Evolutionary conservation across 2,329 filamentous ascomycete species (phyloP).

Genomic region (Fusarium poae): DNA sequence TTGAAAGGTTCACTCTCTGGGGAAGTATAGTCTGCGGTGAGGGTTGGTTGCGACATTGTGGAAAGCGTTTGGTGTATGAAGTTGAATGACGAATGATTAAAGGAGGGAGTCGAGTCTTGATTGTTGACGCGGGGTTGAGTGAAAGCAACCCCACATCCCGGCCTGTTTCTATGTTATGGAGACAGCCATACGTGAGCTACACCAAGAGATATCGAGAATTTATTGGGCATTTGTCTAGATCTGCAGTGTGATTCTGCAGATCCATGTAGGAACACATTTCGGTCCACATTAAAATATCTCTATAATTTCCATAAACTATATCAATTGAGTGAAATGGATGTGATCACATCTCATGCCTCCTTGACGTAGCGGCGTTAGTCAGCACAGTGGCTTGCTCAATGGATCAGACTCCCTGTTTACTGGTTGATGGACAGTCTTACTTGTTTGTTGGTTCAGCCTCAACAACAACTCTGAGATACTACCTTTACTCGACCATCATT

Average conservation of each 20-base stretch:
- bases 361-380: slow-evolving; percentile 17
- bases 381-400: slow-evolving; percentile 21
- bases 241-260: background rate
- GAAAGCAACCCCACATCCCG: slow-evolving; percentile 27
- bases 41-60: slow-evolving; percentile 34
- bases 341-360: background rate
- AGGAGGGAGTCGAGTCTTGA: slow-evolving; percentile 5
- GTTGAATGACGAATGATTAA: background rate
- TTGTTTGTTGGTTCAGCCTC: slow-evolving; percentile 18
- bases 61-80: slow-evolving; percentile 1
- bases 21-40: slow-evolving; percentile 67
- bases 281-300: background rate
- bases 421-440: background rate
- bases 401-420: slow-evolving; percentile 1
- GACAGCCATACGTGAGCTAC: slow-evolving; percentile 15
- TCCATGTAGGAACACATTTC: background rate
- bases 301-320: background rate
- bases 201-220: background rate
- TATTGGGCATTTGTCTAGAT: slow-evolving; percentile 1
- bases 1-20: slow-evolving; percentile 63
- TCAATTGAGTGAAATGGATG: background rate
- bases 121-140: slow-evolving; percentile 41
- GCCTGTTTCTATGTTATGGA: background rate
- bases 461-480: slow-evolving; percentile 15
- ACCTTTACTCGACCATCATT: background rate